Conservation (phyloP, 2,329 filamentous ascomycete species). For the Trichoderma lentiforme region DNA sequence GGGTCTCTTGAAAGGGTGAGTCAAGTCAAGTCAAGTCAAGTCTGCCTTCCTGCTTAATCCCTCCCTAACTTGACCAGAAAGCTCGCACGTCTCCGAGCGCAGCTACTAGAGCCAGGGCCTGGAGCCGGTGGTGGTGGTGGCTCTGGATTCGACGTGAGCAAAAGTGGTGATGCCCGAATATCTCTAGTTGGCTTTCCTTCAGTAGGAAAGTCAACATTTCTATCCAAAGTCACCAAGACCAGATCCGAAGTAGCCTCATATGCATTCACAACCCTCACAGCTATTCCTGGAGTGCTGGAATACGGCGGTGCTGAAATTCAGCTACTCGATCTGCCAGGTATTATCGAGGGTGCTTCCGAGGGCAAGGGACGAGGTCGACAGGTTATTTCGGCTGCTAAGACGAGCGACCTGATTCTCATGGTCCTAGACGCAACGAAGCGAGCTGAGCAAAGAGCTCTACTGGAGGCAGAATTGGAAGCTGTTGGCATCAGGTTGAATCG, state of each 20-base stretch:
- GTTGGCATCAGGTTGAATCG: constrained; percentile 92
- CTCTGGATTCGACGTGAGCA: constrained; percentile 88
- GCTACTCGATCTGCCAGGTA: constrained; percentile 93
- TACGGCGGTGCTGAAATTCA: constrained; percentile 98
- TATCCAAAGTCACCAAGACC: constrained; percentile 99
- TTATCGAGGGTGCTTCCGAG: constrained; percentile 94
- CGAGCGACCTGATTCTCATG: constrained; percentile 96
- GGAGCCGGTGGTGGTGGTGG: constrained; percentile 76
- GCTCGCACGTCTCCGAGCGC: constrained; percentile 88
- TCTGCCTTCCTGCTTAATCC: neutral
- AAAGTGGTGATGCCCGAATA: constrained; percentile 94
- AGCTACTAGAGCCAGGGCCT: constrained; percentile 84
- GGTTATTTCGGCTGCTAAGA: constrained; percentile 97
- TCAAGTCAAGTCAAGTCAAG: constrained; percentile 33
- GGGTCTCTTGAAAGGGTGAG: constrained; percentile 91
- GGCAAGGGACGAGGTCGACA: constrained; percentile 94
- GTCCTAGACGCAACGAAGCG: constrained; percentile 94
- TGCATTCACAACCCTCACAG: constrained; percentile 94
- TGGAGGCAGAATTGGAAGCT: constrained; percentile 90
- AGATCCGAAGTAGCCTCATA: constrained; percentile 95
- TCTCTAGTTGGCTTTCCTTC: constrained; percentile 98
- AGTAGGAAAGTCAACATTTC: constrained; percentile 95
- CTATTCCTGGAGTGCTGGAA: constrained; percentile 94
- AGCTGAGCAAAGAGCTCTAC: constrained; percentile 82
- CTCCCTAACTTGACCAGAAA: constrained; percentile 58